Evolutionary conservation across 257 asterid species (phyloP), one percentile per base, ranked within the genome.

Genomic region (Rubia yunnanensis): DNA sequence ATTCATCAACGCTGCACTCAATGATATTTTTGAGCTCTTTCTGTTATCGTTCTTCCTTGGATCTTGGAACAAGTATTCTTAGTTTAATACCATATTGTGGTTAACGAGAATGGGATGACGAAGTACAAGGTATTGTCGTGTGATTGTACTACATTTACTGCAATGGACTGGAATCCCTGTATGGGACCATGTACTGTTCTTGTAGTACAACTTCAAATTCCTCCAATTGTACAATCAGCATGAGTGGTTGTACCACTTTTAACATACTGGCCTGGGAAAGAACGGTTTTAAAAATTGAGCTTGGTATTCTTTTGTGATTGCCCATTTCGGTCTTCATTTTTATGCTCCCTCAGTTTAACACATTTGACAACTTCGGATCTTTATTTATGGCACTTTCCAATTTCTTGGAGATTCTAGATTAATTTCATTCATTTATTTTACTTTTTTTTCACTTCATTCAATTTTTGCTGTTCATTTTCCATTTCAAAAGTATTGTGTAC

Each of bases 1-100:
- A 71, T 50, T 82, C 91, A 84, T 84, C 95, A 86, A 86, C 91
- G 91, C 88, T 82, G 88, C 95, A 86, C 88, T 86, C 95, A 86
- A 84, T 84, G 83, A 84, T 74, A 81, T 79, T 84, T 86, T 84
- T 69, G 65, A 76, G 78, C 63, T 65, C 73, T 75, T 65, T 44
- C 31, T 13, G 30, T 53, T 48, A 70, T 53, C 10, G 0, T 31
- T 17, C n/a, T 23, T 64, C 65, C 38, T 8, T 31, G 5, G 3
- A 38, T 32, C 39, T n/a, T 63, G 56, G 52, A 61, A 5, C 50
- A 11, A 10, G 24, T 20, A 20, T 35, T 23, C 38, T 15, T 30
- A 28, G 7, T 26, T 14, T 15, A 31, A 28, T 7, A 23, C 10
- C 11, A 15, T 20, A 9, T 26, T 30, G 7, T 5, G 11, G 53